A percentile compares a stretch with the other conserved stretches of the same genome.
These are phyloP conservation scores for Zizania palustris DNA, from an alignment of 202 grass and related monocot genomes.

Conservation along the genomic window DNA sequence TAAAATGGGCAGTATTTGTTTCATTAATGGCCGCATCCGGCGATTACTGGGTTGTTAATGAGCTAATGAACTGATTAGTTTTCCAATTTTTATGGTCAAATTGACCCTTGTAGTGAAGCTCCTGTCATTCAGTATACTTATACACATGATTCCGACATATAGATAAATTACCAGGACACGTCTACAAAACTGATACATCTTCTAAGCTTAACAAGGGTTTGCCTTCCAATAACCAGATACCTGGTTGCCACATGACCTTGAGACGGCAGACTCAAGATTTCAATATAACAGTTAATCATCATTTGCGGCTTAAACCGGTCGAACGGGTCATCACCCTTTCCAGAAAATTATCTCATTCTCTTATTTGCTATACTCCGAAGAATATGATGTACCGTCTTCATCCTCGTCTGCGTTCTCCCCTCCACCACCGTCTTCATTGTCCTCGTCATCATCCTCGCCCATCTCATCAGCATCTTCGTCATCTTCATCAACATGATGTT, in stretches of 20 bases:
- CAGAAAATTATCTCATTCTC: neutral
- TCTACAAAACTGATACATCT: conserved; percentile 31
- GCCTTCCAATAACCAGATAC: neutral
- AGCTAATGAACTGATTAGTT: too few relatives aligned
- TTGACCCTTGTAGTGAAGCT: neutral
- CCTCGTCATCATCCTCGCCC: conserved; percentile 43
- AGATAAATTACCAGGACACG: neutral
- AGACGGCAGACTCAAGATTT: neutral
- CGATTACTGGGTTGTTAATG: too few relatives aligned
- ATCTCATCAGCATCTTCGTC: conserved; percentile 53
- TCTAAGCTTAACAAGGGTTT: neutral
- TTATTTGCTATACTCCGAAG: conserved; percentile 62
- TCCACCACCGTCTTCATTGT: conserved; percentile 43
- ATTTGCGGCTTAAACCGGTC: too few relatives aligned
- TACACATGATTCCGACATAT: conserved; percentile 9
- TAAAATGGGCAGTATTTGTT: too few relatives aligned
- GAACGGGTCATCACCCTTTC: too few relatives aligned
- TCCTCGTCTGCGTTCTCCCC: conserved; percentile 48
- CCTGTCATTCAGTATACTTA: neutral
- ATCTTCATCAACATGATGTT: conserved; percentile 39
- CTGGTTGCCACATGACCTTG: neutral
- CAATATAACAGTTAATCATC: conserved; percentile 5
- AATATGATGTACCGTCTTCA: conserved; percentile 59
- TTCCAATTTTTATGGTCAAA: too few relatives aligned
- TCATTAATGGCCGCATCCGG: too few relatives aligned